A percentile compares a stretch with the other conserved stretches of the same genome.
phyloP scores from a whole-genome alignment of 352 stramenopile genomes.

The Phytophthora fragariae region DNA sequence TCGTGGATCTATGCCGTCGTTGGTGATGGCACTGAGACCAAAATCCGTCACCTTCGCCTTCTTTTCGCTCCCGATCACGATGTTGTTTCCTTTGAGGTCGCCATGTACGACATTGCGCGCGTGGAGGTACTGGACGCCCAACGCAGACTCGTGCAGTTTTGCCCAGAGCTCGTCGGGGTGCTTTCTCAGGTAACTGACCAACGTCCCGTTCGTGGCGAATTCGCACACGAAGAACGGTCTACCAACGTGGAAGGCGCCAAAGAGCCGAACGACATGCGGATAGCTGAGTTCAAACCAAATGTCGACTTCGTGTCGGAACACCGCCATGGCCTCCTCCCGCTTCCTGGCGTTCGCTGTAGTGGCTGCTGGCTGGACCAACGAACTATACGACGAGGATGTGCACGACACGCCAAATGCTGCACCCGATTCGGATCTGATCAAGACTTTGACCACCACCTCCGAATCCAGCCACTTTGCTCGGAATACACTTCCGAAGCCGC shows the following conservation, averaged over 20 bases:
- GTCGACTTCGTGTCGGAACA: conserved; percentile 17
- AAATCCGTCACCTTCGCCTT: conserved; percentile 30
- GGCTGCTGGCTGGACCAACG: neutral
- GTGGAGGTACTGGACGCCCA: conserved; percentile 9
- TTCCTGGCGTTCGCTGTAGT: neutral
- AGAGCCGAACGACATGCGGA: conserved; percentile 12
- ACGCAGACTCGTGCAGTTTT: conserved; percentile 1
- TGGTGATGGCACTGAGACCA: conserved; percentile 8
- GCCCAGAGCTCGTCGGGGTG: neutral
- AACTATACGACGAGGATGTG: neutral
- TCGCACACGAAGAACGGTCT: conserved; percentile 25
- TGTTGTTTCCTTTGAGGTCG: conserved; percentile 18
- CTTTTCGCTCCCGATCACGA: conserved; percentile 20
- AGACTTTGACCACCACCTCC: conserved; percentile 7
- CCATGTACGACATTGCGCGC: neutral
- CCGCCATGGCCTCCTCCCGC: neutral
- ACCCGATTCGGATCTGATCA: neutral
- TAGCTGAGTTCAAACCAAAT: conserved; percentile 24
- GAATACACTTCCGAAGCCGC: conserved; percentile 1
- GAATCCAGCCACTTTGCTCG: conserved; percentile 8
- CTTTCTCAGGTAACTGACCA: conserved; percentile 10
- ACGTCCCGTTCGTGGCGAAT: conserved; percentile 13
- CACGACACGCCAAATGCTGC: neutral
- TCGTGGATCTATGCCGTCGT: neutral
- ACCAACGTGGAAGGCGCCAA: conserved; percentile 19